A percentile compares a stretch with the other conserved stretches of the same genome.
Evolutionary conservation across 148 eudicot species (phyloP).

Genomic region (Vaccinium myrtillus): DNA sequence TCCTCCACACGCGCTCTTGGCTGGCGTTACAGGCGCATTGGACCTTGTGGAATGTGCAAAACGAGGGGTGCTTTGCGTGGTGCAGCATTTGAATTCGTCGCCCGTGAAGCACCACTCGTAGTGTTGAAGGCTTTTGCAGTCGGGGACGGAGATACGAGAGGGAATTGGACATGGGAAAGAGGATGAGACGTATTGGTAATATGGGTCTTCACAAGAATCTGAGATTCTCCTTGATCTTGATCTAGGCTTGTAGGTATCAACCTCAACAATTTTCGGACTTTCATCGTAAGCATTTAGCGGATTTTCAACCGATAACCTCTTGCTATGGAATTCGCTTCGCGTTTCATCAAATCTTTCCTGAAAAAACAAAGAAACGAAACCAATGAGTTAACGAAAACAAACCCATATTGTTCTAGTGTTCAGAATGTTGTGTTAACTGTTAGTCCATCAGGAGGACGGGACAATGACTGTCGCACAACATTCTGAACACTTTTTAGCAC

Average conservation of each 20-base stretch:
- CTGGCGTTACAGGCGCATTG: slow-evolving; percentile 53
- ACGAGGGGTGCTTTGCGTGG: slow-evolving; percentile 85
- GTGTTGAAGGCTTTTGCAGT: slow-evolving; percentile 37
- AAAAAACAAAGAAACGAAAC: slow-evolving; percentile 2
- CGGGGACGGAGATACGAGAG: slow-evolving; percentile 47
- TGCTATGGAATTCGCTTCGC: slow-evolving; percentile 60
- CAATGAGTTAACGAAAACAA: neutral
- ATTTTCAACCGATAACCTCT: slow-evolving; percentile 65
- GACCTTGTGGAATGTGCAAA: slow-evolving; percentile 35
- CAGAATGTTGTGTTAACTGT: neutral
- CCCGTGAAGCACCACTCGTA: slow-evolving; percentile 49
- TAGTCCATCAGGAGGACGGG: neutral
- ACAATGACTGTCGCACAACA: neutral
- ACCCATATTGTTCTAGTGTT: neutral
- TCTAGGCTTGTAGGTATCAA: slow-evolving; percentile 65
- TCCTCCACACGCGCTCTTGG: slow-evolving; percentile 87
- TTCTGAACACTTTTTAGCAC: neutral
- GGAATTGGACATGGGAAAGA: slow-evolving; percentile 56
- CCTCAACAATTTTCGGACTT: slow-evolving; percentile 86
- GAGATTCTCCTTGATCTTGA: slow-evolving; percentile 63
- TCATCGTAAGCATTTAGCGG: slow-evolving; percentile 43
- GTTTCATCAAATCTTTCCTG: slow-evolving; percentile 69
- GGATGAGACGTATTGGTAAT: slow-evolving; percentile 53
- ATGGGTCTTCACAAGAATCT: slow-evolving; percentile 49
- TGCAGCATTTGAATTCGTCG: slow-evolving; percentile 48